phyloP scores from a whole-genome alignment of 345 rosid species.

The Draba incana region DNA sequence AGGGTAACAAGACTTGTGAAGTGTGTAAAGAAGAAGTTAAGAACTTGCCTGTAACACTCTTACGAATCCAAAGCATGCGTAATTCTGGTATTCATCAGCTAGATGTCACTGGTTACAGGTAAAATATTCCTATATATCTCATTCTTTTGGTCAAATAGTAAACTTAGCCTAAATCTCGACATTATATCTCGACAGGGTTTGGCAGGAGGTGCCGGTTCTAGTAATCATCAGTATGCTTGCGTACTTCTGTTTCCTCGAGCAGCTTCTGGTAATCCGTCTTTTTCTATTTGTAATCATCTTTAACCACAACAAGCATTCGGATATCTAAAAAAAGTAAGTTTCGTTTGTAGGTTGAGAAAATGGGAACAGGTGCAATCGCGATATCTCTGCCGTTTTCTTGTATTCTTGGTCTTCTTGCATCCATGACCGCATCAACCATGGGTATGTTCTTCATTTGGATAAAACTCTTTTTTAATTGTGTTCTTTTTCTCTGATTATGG shows the following conservation, averaged over 20 bases:
- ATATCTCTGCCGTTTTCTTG: constrained; percentile 93
- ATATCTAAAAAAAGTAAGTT: constrained; percentile 19
- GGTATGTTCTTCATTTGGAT: constrained; percentile 50
- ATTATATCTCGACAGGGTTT: constrained; percentile 56
- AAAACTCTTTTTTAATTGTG: background rate
- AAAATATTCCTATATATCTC: background rate
- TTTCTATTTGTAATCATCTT: background rate
- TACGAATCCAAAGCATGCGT: constrained; percentile 65
- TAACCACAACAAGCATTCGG: background rate
- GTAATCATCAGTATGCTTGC: constrained; percentile 88
- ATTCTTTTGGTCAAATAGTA: constrained; percentile 1
- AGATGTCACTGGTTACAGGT: constrained; percentile 42
- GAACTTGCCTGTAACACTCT: constrained; percentile 85
- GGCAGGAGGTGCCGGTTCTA: constrained; percentile 92
- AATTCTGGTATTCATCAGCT: constrained; percentile 42
- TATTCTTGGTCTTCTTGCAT: constrained; percentile 77
- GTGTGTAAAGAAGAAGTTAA: constrained; percentile 87
- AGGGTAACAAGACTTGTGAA: constrained; percentile 91
- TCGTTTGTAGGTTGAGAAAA: constrained; percentile 61
- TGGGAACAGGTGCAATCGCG: constrained; percentile 88
- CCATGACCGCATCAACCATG: constrained; percentile 91
- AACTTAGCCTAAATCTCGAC: background rate
- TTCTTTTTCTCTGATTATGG: constrained; percentile 19
- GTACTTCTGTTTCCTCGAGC: constrained; percentile 95
- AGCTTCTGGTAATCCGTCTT: constrained; percentile 64